phyloP scores from a whole-genome alignment of 1,139 yeast species.

The Candida tetrigidarum region DNA sequence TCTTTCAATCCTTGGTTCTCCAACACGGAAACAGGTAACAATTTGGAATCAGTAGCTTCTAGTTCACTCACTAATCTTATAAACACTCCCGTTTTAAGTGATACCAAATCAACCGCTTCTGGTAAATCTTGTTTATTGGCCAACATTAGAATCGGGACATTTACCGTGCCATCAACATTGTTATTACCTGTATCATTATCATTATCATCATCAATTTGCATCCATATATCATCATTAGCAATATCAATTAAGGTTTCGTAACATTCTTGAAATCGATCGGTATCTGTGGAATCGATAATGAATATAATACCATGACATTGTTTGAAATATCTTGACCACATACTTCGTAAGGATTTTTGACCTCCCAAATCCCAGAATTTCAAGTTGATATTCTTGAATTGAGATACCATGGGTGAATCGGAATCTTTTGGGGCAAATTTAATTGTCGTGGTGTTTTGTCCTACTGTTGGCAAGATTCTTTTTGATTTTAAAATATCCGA shows the following conservation, averaged over 20 bases:
- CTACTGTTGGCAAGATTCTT: constrained; percentile 51
- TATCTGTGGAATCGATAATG: constrained; percentile 89
- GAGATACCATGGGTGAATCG: constrained; percentile 28
- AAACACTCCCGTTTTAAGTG: constrained; percentile 79
- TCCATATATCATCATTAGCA: constrained; percentile 49
- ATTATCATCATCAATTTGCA: constrained; percentile 45
- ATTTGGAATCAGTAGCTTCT: constrained; percentile 89
- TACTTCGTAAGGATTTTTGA: constrained; percentile 74
- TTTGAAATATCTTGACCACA: constrained; percentile 88
- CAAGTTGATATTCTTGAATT: constrained; percentile 56
- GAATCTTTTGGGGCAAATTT: constrained; percentile 34
- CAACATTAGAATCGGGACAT: constrained; percentile 89
- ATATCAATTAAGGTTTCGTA: constrained; percentile 56
- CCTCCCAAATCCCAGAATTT: constrained; percentile 99
- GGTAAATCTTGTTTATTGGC: constrained; percentile 95
- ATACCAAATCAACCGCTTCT: constrained; percentile 71
- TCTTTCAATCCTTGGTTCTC: constrained; percentile 87
- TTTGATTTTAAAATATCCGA: constrained; percentile 40
- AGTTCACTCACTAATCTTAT: constrained; percentile 77
- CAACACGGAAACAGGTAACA: constrained; percentile 86
- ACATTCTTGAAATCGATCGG: constrained; percentile 83
- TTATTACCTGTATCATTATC: constrained; percentile 33
- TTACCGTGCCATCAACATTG: constrained; percentile 39
- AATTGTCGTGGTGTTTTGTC: constrained; percentile 65
- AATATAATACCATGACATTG: constrained; percentile 92